phyloP scores from a whole-genome alignment of 1,139 yeast genomes.

The Geotrichum aggregatum region DNA sequence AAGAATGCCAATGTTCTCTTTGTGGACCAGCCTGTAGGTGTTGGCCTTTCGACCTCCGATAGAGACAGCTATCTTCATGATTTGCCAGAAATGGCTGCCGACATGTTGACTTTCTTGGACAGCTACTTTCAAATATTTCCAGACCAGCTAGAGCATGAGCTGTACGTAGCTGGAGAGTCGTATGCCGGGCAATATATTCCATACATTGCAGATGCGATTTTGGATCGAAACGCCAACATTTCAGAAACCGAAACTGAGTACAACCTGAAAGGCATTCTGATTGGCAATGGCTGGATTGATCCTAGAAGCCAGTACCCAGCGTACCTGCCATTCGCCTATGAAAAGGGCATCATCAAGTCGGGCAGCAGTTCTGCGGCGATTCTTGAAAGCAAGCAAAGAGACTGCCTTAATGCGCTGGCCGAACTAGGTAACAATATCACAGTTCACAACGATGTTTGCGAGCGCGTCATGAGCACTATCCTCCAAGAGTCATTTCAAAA shows the following conservation, averaged over 20 bases:
- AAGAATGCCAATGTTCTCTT: constrained; percentile 72
- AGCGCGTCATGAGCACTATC: constrained; percentile 34
- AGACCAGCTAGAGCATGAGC: constrained; percentile 57
- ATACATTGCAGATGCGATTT: constrained; percentile 64
- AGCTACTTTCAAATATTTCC: constrained; percentile 72
- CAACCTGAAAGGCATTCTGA: constrained; percentile 61
- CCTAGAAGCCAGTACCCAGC: constrained; percentile 81
- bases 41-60: constrained; percentile 69
- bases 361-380: constrained; percentile 31
- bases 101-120: constrained; percentile 62
- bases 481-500: constrained; percentile 25
- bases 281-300: constrained; percentile 97
- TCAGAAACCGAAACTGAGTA: neutral
- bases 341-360: constrained; percentile 52
- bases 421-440: constrained; percentile 29
- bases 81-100: constrained; percentile 51
- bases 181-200: constrained; percentile 98
- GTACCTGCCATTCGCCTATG: constrained; percentile 66
- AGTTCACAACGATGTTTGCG: constrained; percentile 29
- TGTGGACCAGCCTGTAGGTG: constrained; percentile 93
- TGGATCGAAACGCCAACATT: constrained; percentile 45
- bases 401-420: constrained; percentile 34
- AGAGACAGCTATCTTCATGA: constrained; percentile 55
- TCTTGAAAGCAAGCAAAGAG: constrained; percentile 34
- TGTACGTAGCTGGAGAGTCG: constrained; percentile 88